phyloP scores from a whole-genome alignment of 768 basidiomycete species.

The Basidioascus undulatus region DNA sequence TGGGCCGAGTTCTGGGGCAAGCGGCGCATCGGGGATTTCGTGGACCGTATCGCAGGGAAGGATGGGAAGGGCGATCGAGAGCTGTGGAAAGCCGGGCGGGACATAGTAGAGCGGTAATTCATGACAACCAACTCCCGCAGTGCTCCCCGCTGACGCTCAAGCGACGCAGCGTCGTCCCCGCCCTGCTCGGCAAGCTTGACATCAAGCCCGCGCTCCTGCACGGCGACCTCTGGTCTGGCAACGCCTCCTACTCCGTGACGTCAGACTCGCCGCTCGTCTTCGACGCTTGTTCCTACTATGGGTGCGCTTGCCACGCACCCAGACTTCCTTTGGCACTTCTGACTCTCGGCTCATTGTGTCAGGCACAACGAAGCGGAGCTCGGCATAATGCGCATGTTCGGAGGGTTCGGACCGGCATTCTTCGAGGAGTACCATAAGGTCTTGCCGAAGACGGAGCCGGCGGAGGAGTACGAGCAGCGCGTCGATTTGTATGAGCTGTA shows the following conservation, averaged over 20 bases:
- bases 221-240: conserved; percentile 20
- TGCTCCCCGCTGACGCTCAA: too few relatives aligned
- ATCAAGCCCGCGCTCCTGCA: conserved; percentile 16
- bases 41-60: too few relatives aligned
- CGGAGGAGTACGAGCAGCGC: too few relatives aligned
- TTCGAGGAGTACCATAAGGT: conserved; percentile 16
- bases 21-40: too few relatives aligned
- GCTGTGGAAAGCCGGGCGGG: too few relatives aligned
- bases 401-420: conserved; percentile 17
- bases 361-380: conserved; percentile 16
- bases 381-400: conserved; percentile 19
- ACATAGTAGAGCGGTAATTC: too few relatives aligned
- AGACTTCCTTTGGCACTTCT: not conserved
- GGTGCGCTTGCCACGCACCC: too few relatives aligned
- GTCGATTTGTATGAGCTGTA: too few relatives aligned
- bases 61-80: too few relatives aligned
- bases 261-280: conserved; percentile 13
- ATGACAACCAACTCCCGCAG: too few relatives aligned
- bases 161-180: not conserved
- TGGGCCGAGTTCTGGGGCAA: too few relatives aligned
- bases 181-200: conserved; percentile 2
- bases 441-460: too few relatives aligned
- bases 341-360: not conserved
- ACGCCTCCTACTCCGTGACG: conserved; percentile 12
- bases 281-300: conserved; percentile 15